Evolutionary conservation across 305 asterid genomes (phyloP).

Genomic region (Fraxinus albicans): DNA sequence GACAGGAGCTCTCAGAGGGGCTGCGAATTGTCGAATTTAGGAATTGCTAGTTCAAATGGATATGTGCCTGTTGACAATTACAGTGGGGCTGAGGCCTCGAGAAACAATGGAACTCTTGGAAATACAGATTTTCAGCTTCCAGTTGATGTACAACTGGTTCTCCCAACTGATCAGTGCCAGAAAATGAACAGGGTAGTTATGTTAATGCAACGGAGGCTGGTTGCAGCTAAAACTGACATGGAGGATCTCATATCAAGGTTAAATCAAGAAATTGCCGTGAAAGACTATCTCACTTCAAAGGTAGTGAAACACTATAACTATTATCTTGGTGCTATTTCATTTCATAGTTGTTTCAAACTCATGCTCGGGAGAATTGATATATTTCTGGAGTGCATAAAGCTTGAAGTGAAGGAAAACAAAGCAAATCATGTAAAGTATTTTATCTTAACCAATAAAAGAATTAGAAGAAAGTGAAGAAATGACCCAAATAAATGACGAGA

Average conservation of each 20-base stretch:
- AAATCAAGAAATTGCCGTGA: conserved; percentile 92
- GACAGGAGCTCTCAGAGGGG: conserved; percentile 70
- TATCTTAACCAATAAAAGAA: conserved; percentile 4
- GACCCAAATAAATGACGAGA: neutral
- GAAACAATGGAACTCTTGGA: conserved; percentile 37
- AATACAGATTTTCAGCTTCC: conserved; percentile 56
- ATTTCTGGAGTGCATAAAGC: neutral
- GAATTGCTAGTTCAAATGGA: conserved; percentile 50
- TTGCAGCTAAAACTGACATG: conserved; percentile 90
- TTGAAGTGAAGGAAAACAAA: neutral
- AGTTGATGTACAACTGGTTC: conserved; percentile 62
- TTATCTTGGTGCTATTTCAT: conserved; percentile 12
- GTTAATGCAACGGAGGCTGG: conserved; percentile 74
- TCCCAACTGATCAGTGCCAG: conserved; percentile 85
- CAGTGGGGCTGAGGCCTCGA: conserved; percentile 45
- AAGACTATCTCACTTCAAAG: conserved; percentile 91
- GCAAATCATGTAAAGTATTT: neutral
- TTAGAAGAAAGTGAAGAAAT: conserved; percentile 10
- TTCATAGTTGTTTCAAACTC: conserved; percentile 16
- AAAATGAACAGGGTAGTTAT: conserved; percentile 73
- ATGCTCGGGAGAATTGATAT: neutral
- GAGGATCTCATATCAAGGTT: conserved; percentile 97
- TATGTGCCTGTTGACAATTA: conserved; percentile 44
- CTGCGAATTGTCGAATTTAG: conserved; percentile 50
- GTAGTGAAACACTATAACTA: conserved; percentile 36